phyloP scores from a whole-genome alignment of 1,284 basidiomycete genomes.

The Dichomitus squalens region DNA sequence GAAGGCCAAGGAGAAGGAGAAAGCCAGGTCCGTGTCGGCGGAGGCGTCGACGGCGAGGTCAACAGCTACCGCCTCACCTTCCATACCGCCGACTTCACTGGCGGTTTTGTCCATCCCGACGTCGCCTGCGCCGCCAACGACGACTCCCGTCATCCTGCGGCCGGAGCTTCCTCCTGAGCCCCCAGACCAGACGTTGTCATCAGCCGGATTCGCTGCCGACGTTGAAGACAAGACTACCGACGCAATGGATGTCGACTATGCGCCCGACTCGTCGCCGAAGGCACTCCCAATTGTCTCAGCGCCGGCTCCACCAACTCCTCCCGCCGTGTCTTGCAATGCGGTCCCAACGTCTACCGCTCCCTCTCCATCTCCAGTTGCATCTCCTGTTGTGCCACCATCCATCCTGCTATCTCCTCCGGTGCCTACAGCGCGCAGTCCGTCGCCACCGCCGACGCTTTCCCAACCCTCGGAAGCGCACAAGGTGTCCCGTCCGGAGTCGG shows the following conservation, averaged over 20 bases:
- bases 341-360: too few species aligned
- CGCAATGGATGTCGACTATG: slow-evolving; percentile 9
- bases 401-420: neutral
- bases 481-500: neutral
- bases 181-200: neutral
- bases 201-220: neutral
- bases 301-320: too few species aligned
- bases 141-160: neutral
- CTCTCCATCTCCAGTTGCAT: too few species aligned
- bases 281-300: neutral
- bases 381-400: neutral
- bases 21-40: neutral
- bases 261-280: neutral
- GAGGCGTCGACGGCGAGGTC: slow-evolving; percentile 1
- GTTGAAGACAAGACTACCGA: neutral
- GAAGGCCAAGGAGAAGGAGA: slow-evolving; percentile 6
- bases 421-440: too few species aligned
- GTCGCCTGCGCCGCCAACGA: neutral
- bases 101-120: slow-evolving; percentile 4
- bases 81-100: neutral
- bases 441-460: neutral
- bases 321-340: too few species aligned
- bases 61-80: neutral
- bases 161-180: slow-evolving; percentile 3
- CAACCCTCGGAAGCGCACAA: neutral